Percentiles rank a stretch among this genome's conserved stretches.
These are phyloP conservation scores for Leishmania turanica DNA, from an alignment of 208 protist species.

Conservation along the genomic window DNA sequence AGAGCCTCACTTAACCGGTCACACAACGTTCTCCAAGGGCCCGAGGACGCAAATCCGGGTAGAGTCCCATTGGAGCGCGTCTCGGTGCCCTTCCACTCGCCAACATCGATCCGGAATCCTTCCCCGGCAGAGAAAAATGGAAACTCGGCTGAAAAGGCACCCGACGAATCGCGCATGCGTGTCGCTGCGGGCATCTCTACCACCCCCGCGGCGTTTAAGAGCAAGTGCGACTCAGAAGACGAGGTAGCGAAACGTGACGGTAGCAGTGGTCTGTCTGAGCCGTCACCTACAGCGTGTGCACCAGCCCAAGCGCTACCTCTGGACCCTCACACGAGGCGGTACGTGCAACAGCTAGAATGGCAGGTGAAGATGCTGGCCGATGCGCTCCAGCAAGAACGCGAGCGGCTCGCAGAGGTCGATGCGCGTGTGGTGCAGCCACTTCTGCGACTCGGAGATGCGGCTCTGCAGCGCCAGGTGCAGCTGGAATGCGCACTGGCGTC, in stretches of 20 bases:
- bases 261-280: not conserved
- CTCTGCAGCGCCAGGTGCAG: conserved; percentile 15
- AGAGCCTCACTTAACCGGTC: not conserved
- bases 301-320: not conserved
- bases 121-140: not conserved
- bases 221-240: not conserved
- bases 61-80: not conserved
- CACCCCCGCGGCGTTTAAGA: not conserved
- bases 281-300: not conserved
- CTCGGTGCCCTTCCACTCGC: not conserved
- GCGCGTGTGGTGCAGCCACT: conserved; percentile 23
- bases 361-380: conserved; percentile 26
- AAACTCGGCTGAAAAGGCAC: not conserved
- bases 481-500: conserved; percentile 15
- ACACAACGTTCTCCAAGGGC: not conserved
- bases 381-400: conserved; percentile 15
- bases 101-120: not conserved
- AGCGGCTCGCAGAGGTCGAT: conserved; percentile 7
- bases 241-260: not conserved
- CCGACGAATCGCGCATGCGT: not conserved
- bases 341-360: conserved; percentile 23
- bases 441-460: conserved; percentile 13
- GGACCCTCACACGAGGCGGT: conserved; percentile 4
- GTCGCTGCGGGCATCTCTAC: not conserved
- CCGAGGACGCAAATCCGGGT: not conserved